Evolutionary conservation across 2,329 filamentous ascomycete genomes (phyloP), one percentile per base, ranked within the genome.

Genomic region (Xylaria sp.): DNA sequence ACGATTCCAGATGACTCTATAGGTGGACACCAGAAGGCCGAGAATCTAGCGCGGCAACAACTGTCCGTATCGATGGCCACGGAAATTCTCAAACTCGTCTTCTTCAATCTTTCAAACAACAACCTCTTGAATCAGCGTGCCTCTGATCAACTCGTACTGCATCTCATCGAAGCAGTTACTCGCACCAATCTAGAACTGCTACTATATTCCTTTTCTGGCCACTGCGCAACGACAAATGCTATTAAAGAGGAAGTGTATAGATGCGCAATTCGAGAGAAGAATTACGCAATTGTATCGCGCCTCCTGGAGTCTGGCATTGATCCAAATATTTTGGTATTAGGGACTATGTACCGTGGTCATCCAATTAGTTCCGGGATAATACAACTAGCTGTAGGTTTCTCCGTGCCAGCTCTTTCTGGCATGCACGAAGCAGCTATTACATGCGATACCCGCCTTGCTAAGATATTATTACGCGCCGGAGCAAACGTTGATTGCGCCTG

Each of bases 51-150:
- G 12, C 30, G 17, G 2, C 45, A 51, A 9, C 6, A 59, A 0
- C 27, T 21, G 1, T 17, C 59, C 7, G 21, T 57, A 30, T 61
- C 19, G 7, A 50, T 60, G 5, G 19, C 48, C 1, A 65, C 36
- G 4, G 55, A 64, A 54, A 36, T 57, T 0, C 21, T 68, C 1
- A 68, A 61, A 51, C 17, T 57, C 1, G 6, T 68, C 36, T 66
- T 69, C 4, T 69, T 62, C 24, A 42, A 1, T 3, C 47, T 69
- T 4, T 69, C 63, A 55, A 69, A 69, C 48, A 60, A 63, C 1
- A 3, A 11, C 4, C 2, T 47, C 8, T 12, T 42, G 1, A 9
- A 12, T 3, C 1, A 4, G 7, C 24, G 14, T 1, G 19, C 3
- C 12, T 42, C 65, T 42, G 67, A 69, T 14, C 7, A 39, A 56